Conservation (phyloP, 1,139 yeast species). For the Trichomonascaceae sp. region DNA sequence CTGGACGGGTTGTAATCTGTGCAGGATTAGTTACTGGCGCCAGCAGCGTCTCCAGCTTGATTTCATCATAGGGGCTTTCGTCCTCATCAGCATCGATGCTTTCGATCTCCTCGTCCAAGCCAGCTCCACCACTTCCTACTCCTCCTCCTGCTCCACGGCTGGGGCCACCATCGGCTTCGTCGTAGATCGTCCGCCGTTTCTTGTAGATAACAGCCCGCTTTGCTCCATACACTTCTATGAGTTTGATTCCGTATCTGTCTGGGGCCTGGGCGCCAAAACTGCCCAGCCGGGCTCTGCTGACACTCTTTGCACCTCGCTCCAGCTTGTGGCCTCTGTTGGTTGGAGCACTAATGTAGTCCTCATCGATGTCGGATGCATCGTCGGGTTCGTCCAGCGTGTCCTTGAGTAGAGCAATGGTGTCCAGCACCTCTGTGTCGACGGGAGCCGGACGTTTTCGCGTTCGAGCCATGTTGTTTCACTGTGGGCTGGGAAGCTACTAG, state of each 20-base stretch:
- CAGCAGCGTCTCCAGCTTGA: conserved; percentile 43
- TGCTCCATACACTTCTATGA: conserved; percentile 24
- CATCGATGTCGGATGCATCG: conserved; percentile 14
- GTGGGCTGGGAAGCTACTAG: too few relatives aligned
- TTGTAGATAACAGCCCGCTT: conserved; percentile 25
- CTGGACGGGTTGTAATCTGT: conserved; percentile 61
- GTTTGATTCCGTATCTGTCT: conserved; percentile 20
- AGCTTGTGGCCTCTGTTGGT: conserved; percentile 53
- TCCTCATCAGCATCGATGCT: conserved; percentile 25
- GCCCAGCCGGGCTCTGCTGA: conserved; percentile 27
- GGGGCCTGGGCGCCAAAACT: conserved; percentile 22
- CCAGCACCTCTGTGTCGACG: neutral
- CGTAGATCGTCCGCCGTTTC: conserved; percentile 11
- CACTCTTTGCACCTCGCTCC: conserved; percentile 32
- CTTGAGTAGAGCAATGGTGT: conserved; percentile 7
- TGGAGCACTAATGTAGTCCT: conserved; percentile 13
- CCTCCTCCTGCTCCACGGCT: conserved; percentile 11
- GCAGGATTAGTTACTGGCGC: conserved; percentile 73
- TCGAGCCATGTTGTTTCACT: too few relatives aligned
- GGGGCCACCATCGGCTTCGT: conserved; percentile 10
- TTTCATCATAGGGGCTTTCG: conserved; percentile 28
- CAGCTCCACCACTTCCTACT: conserved; percentile 12
- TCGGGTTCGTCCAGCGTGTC: conserved; percentile 10
- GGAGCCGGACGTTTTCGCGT: neutral
- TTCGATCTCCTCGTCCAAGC: conserved; percentile 4